Base-by-base conservation (phyloP, 495 filamentous ascomycete species). In the Daldinia concentrica region DNA sequence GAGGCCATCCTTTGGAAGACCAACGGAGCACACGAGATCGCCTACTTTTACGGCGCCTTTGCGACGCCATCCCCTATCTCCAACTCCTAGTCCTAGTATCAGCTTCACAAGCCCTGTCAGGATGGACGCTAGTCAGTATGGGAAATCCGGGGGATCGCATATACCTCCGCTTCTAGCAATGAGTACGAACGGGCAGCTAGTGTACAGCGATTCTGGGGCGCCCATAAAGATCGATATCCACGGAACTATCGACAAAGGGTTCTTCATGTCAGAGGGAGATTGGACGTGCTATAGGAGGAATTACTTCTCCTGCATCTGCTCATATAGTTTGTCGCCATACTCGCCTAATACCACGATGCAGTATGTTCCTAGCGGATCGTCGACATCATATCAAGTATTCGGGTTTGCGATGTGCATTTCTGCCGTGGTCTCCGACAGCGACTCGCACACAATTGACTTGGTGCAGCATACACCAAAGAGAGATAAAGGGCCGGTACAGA, bases 211-310 rank as follows among this genome's bases (percentile, higher is more conserved):
- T 11, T 65, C 73, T 17, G 64, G 61, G 22, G 81, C 81, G 3
- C 78, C 76, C 9, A 85, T 97, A 60, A 90, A 87, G 64, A 87
- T 92, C 5, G 91, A 93, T 27, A 92, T 98, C 68, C 85, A 90
- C 58, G 93, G 92, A 6, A 90, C 91, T 71, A 94, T 97, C 63
- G 93, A 96, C 75, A 96, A 97, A 75, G 94, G 94, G 1, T 97
- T 97, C 82, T 97, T 98, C 78, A 84, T 90, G 43, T 86, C 86
- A 3, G 95, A 97, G 62, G 85, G 87, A 14, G 92, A 95, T 66
- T 98, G 95, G 95, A 98, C 95, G 0, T 98, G 95, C 80, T 98
- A 98, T 76, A 86, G 95, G 56, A 86, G 95, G 41, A 98, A 98
- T 79, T 98, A 98, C 79, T 97, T 98, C 77, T 90, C 93, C 1